Base-by-base conservation (phyloP, 805 yeast genomes). In the Cyberlindnera americana region DNA sequence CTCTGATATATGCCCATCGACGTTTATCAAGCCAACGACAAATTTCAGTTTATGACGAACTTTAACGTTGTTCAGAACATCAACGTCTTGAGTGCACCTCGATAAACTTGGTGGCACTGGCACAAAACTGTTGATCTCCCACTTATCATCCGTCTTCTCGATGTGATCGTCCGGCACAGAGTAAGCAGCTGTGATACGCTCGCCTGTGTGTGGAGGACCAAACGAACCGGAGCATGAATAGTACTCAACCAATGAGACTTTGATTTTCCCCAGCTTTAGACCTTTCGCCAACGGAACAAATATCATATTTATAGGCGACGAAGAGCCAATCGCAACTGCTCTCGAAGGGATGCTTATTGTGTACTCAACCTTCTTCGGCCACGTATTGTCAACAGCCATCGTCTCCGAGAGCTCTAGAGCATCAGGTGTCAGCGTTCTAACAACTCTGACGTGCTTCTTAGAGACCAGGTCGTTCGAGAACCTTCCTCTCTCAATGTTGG, bases 301-400 rank as follows among this genome's bases (percentile, higher is more conserved):
- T 47, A 77, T 68, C 50, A 91, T 69, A 49, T 78, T 75, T 6
- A 91, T 72, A 2, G 87, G 84, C 6, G 83, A 69, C 0, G 77
- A 65, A 0, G 95, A 80, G 2, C 99, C 99, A 30, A 93, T 81
- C 0, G 98, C 95, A 18, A 88, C 75, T 0, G 97, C 95, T 54
- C 86, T 82, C 19, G 87, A 72, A 0, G 98, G 97, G 6, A 86
- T 80, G 38, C 86, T 83, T 43, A 93, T 78, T 3, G 88, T 75
- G 60, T 91, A 91, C 55, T 91, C 97, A 23, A 91, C 87, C 58
- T 93, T 93, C 33, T 79, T 69, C 3, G 98, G 97, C 98, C 98
- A 91, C 1, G 90, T 81, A 59, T 91, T 91, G 56, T 89, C 96
- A 23, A 91, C 95, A 0, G 95, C 86, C 52, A 90, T 85, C 0